These are phyloP conservation scores for Cordyceps cateniannulata DNA, from an alignment of 2,329 filamentous ascomycete genomes.

Conservation along the genomic window DNA sequence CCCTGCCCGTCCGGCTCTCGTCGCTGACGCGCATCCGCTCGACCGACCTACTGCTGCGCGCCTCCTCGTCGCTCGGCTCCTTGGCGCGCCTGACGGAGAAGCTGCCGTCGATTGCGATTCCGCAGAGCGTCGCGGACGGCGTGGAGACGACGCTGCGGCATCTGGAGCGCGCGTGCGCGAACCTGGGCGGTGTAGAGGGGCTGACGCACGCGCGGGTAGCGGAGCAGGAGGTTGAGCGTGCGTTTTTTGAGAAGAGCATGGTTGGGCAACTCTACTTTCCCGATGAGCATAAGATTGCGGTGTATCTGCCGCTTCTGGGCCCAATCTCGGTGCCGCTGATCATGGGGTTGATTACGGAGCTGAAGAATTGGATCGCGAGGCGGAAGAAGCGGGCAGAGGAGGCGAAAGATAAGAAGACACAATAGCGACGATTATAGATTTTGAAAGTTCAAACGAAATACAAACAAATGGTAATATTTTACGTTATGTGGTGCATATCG, in stretches of 20 bases:
- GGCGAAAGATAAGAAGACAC: constrained; percentile 31
- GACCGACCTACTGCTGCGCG: constrained; percentile 77
- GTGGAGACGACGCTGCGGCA: constrained; percentile 75
- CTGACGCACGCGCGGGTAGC: constrained; percentile 77
- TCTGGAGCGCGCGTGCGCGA: constrained; percentile 68
- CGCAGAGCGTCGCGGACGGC: constrained; percentile 75
- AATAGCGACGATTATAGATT: constrained; percentile 17
- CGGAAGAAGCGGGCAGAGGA: constrained; percentile 37
- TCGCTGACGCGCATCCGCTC: constrained; percentile 81
- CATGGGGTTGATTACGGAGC: constrained; percentile 76
- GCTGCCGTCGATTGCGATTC: constrained; percentile 86
- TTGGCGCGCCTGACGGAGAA: constrained; percentile 78
- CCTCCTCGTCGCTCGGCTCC: constrained; percentile 90
- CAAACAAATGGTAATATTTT: constrained; percentile 6
- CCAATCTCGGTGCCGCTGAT: constrained; percentile 85
- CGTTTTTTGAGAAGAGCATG: constrained; percentile 99
- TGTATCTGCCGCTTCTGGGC: constrained; percentile 86
- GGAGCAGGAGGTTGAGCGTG: constrained; percentile 81
- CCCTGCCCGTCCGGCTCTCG: constrained; percentile 76
- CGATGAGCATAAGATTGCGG: constrained; percentile 95
- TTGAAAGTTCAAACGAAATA: not conserved
- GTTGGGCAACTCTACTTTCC: constrained; percentile 98
- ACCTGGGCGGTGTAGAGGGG: constrained; percentile 59
- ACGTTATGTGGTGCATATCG: too few relatives aligned
- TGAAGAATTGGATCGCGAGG: constrained; percentile 55